These are phyloP conservation scores for Capsicum pubescens DNA, from an alignment of 257 asterid genomes.

Conservation along the genomic window DNA sequence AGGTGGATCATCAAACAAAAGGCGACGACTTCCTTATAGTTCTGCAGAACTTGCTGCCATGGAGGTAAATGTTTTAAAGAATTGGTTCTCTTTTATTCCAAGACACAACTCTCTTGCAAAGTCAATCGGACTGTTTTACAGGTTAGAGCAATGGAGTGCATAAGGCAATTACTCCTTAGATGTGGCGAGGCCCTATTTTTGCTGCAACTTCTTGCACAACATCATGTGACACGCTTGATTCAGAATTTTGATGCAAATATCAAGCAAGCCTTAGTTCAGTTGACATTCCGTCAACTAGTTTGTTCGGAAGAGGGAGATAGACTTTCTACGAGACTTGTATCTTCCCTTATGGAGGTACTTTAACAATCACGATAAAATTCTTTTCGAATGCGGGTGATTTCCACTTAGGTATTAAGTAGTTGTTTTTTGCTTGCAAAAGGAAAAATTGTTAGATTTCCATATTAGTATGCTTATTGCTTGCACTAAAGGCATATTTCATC, in stretches of 20 bases:
- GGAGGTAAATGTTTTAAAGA: constrained; percentile 67
- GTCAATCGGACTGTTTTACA: constrained; percentile 42
- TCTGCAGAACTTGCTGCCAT: constrained; percentile 94
- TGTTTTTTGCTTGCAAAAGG: constrained; percentile 20
- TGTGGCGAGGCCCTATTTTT: constrained; percentile 87
- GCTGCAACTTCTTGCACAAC: constrained; percentile 87
- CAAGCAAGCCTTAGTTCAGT: constrained; percentile 68
- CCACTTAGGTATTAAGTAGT: constrained; percentile 9
- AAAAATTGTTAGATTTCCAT: neutral
- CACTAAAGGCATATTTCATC: constrained; percentile 37
- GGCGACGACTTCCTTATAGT: constrained; percentile 88
- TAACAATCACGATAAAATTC: neutral
- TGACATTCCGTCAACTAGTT: constrained; percentile 88
- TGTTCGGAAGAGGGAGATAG: constrained; percentile 90
- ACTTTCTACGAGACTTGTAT: constrained; percentile 82
- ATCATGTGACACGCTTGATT: constrained; percentile 74
- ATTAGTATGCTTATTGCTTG: constrained; percentile 21
- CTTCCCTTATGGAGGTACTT: constrained; percentile 92
- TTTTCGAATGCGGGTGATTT: constrained; percentile 1
- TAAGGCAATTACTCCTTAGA: constrained; percentile 93
- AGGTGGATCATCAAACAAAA: constrained; percentile 65
- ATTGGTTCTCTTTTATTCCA: constrained; percentile 35
- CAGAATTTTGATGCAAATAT: constrained; percentile 72
- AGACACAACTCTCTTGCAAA: constrained; percentile 25
- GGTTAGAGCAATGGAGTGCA: constrained; percentile 98